Conservation (phyloP, 1,284 basidiomycete species). For the Phellinidium pouzarii region DNA sequence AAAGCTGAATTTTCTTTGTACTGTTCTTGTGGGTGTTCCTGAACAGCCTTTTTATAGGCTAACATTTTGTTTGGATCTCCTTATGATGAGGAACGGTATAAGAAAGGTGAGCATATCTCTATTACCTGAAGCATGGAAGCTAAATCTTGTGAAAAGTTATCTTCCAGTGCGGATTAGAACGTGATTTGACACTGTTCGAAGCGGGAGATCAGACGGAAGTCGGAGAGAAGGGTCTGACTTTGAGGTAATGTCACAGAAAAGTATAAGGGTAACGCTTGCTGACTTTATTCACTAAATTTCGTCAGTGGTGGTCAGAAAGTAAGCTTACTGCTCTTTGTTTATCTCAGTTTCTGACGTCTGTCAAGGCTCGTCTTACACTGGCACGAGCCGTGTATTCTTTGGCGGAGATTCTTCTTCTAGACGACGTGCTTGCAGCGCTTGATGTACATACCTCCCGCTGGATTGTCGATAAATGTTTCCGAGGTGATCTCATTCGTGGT, state of each 20-base stretch:
- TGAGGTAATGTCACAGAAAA: conserved; percentile 30
- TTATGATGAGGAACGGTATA: conserved; percentile 37
- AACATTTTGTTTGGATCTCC: conserved; percentile 40
- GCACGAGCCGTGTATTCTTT: conserved; percentile 65
- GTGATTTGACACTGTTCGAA: conserved; percentile 37
- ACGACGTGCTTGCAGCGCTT: conserved; percentile 45
- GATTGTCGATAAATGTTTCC: conserved; percentile 72
- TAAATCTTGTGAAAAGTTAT: conserved; percentile 21
- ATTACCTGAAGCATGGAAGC: not conserved
- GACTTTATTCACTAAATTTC: conserved; percentile 9
- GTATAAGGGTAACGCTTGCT: not conserved
- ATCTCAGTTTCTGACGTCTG: not conserved
- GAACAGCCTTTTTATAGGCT: conserved; percentile 24
- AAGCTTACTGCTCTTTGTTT: not conserved
- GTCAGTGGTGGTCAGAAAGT: conserved; percentile 67
- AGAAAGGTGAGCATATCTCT: conserved; percentile 31
- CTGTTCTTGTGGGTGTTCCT: not conserved
- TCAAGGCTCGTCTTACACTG: conserved; percentile 62
- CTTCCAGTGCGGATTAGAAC: conserved; percentile 30
- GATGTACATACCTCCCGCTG: conserved; percentile 64
- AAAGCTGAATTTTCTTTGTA: conserved; percentile 2
- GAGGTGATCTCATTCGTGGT: conserved; percentile 58
- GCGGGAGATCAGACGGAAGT: conserved; percentile 63
- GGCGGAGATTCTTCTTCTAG: conserved; percentile 55
- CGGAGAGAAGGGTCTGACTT: conserved; percentile 57